Conservation (phyloP, 805 yeast species). For the Wickerhamiella shivajii region DNA sequence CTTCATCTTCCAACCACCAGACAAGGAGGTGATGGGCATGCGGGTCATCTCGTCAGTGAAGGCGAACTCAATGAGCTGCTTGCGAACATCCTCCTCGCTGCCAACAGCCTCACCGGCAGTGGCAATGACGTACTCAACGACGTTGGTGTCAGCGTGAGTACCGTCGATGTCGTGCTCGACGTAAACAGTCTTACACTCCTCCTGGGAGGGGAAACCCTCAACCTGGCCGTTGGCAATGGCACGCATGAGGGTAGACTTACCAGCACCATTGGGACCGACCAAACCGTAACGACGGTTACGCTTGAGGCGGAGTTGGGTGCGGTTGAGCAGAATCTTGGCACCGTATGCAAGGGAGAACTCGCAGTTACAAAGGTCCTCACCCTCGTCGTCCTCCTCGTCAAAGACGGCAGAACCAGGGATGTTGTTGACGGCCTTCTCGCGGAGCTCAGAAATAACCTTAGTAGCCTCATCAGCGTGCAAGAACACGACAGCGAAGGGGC, state of each 20-base stretch:
- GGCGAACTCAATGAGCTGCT: constrained; percentile 75
- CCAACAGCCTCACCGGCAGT: constrained; percentile 32
- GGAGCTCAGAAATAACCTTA: constrained; percentile 82
- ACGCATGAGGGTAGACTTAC: constrained; percentile 97
- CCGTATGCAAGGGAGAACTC: constrained; percentile 99
- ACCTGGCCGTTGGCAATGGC: constrained; percentile 97
- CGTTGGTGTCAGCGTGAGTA: constrained; percentile 91
- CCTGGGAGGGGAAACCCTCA: constrained; percentile 99
- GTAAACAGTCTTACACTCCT: constrained; percentile 96
- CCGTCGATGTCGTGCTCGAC: constrained; percentile 99
- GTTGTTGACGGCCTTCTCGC: constrained; percentile 94
- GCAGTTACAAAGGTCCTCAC: constrained; percentile 99
- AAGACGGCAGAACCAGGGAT: constrained; percentile 91
- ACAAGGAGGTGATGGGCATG: constrained; percentile 90
- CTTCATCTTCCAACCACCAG: constrained; percentile 99
- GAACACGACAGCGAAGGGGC: constrained; percentile 93
- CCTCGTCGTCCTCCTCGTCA: constrained; percentile 88
- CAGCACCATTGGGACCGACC: constrained; percentile 99
- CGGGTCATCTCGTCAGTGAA: constrained; percentile 86
- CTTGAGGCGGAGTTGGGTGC: constrained; percentile 89
- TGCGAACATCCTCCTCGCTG: constrained; percentile 56
- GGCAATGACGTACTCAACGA: constrained; percentile 78
- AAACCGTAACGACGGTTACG: constrained; percentile 98
- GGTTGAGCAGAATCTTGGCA: constrained; percentile 99
- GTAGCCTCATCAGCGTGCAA: constrained; percentile 86